These are phyloP conservation scores for Stellera chamaejasme DNA, from an alignment of 345 rosid species.

Conservation along the genomic window DNA sequence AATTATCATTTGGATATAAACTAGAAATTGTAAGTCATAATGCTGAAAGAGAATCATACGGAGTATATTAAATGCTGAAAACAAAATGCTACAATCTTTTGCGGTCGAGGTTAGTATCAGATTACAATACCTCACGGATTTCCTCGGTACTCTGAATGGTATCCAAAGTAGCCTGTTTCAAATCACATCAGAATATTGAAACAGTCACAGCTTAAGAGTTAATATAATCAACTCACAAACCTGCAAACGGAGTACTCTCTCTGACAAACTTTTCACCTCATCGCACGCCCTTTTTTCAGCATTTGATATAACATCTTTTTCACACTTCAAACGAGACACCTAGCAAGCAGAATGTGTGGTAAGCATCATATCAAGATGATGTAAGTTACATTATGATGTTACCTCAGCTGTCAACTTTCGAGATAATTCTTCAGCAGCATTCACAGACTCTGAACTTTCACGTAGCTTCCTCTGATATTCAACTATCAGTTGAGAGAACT, in stretches of 20 bases:
- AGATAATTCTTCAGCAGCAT: conserved; percentile 65
- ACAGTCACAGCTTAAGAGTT: conserved; percentile 3
- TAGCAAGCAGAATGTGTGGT: conserved; percentile 19
- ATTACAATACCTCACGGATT: conserved; percentile 66
- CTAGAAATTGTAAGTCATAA: too few relatives aligned
- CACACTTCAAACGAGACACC: conserved; percentile 69
- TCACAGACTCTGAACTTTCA: conserved; percentile 65
- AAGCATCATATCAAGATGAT: conserved; percentile 11
- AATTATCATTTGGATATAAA: too few relatives aligned
- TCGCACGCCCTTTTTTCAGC: conserved; percentile 88
- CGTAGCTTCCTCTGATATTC: conserved; percentile 77
- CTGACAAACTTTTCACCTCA: conserved; percentile 80
- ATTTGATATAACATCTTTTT: conserved; percentile 68
- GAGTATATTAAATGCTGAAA: too few relatives aligned
- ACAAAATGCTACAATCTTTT: too few relatives aligned
- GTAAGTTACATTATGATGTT: conserved; percentile 5
- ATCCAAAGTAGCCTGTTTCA: conserved; percentile 76
- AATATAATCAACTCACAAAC: conserved; percentile 24
- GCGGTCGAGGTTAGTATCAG: too few relatives aligned
- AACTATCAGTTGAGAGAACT: conserved; percentile 71
- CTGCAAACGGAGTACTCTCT: conserved; percentile 81
- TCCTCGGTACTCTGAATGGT: conserved; percentile 80
- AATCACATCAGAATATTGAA: conserved; percentile 18
- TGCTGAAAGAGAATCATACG: too few relatives aligned
- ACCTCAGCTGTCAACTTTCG: conserved; percentile 90